Evolutionary conservation across 345 rosid genomes (phyloP).

Genomic region (Ceriops zippeliana): DNA sequence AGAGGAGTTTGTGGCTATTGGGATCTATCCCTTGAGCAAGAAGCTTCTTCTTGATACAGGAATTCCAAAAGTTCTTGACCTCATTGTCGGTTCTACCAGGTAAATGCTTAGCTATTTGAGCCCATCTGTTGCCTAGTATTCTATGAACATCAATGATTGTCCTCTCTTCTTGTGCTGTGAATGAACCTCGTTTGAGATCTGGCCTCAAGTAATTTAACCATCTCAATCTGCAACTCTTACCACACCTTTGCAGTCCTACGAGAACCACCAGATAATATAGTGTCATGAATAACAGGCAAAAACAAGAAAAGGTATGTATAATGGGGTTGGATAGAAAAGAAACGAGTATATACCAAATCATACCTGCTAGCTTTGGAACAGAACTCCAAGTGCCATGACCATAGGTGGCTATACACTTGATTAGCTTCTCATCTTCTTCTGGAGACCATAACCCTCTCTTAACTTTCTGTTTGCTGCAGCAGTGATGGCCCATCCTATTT

Average conservation of each 20-base stretch:
- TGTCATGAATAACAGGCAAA: background rate
- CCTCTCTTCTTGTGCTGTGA: conserved; percentile 49
- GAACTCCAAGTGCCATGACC: conserved; percentile 66
- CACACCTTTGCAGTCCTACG: conserved; percentile 58
- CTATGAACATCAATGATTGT: conserved; percentile 50
- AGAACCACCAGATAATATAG: background rate
- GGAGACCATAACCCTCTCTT: conserved; percentile 70
- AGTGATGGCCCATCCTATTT: conserved; percentile 46
- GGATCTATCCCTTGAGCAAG: conserved; percentile 54
- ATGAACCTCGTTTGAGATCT: conserved; percentile 54
- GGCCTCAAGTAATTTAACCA: conserved; percentile 68
- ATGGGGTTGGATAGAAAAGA: background rate
- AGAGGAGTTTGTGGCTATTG: conserved; percentile 47
- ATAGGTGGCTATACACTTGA: conserved; percentile 36
- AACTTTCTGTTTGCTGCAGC: conserved; percentile 62
- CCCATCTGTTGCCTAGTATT: conserved; percentile 59
- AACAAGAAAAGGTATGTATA: background rate
- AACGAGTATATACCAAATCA: background rate
- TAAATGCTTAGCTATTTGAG: conserved; percentile 63
- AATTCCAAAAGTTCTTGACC: conserved; percentile 64
- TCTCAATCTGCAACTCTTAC: conserved; percentile 63
- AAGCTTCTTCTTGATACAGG: conserved; percentile 63
- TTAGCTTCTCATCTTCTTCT: conserved; percentile 63
- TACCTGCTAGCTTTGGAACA: conserved; percentile 54
- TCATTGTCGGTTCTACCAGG: conserved; percentile 71